phyloP scores from a whole-genome alignment of 2,329 filamentous ascomycete genomes.

The Calonectria pseudoturangicola region DNA sequence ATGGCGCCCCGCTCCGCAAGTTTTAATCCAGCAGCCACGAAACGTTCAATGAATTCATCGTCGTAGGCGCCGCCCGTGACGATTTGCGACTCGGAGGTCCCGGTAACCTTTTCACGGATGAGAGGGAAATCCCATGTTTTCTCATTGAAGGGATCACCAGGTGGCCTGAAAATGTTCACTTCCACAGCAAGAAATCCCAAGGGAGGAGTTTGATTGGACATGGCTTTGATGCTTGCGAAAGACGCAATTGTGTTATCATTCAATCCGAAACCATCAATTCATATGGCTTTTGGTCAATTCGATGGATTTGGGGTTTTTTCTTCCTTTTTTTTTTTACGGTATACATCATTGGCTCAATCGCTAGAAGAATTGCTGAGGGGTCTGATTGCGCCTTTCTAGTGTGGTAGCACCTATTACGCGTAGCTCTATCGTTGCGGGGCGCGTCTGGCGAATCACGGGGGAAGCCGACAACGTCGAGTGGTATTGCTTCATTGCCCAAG shows the following conservation, averaged over 20 bases:
- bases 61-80: slow-evolving; percentile 57
- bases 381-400: not conserved
- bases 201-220: slow-evolving; percentile 43
- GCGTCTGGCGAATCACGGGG: slow-evolving; percentile 40
- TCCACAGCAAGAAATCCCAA: slow-evolving; percentile 61
- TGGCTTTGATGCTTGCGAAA: not conserved
- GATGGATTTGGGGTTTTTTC: not conserved
- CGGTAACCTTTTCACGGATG: slow-evolving; percentile 58
- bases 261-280: not conserved
- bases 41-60: slow-evolving; percentile 58
- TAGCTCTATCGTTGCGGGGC: slow-evolving; percentile 5
- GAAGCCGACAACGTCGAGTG: slow-evolving; percentile 34
- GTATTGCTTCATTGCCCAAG: not conserved
- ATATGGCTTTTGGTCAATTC: not conserved
- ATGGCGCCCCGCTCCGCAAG: slow-evolving; percentile 59
- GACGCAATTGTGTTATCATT: not conserved
- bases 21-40: slow-evolving; percentile 58
- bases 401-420: not conserved
- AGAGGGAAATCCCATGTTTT: slow-evolving; percentile 62
- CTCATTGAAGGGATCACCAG: slow-evolving; percentile 60
- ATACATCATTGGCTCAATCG: too few relatives aligned
- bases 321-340: not conserved
- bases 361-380: not conserved
- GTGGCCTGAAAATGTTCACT: slow-evolving; percentile 57
- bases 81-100: slow-evolving; percentile 55